Evolutionary conservation across 2,329 filamentous ascomycete genomes (phyloP).

Genomic region (Leptographium flavum): DNA sequence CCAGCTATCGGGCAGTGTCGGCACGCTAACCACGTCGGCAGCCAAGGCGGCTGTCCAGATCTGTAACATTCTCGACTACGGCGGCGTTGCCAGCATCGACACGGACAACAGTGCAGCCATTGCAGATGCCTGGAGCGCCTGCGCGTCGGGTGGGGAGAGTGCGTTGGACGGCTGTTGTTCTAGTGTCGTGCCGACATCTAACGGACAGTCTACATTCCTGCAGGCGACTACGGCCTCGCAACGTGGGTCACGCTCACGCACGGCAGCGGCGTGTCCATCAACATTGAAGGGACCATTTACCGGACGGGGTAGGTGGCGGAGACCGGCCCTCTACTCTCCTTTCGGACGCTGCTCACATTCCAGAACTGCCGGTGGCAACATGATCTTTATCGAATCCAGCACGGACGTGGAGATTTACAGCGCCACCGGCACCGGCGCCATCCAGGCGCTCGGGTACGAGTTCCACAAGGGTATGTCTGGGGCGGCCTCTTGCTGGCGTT

Average conservation of each 20-base stretch:
- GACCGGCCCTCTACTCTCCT: too few species aligned
- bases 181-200: neutral
- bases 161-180: neutral
- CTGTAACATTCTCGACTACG: conserved; percentile 38
- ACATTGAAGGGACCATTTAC: conserved; percentile 12
- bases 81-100: conserved; percentile 33
- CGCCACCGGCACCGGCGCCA: conserved; percentile 25
- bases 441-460: conserved; percentile 34
- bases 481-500: too few species aligned
- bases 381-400: conserved; percentile 13
- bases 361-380: conserved; percentile 11
- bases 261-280: conserved; percentile 9
- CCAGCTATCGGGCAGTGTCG: conserved; percentile 26
- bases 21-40: conserved; percentile 25
- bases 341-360: neutral
- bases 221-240: conserved; percentile 12
- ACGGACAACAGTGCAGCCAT: conserved; percentile 36
- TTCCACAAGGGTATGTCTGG: conserved; percentile 22
- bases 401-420: conserved; percentile 34
- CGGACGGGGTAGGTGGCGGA: conserved; percentile 9
- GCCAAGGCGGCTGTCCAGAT: conserved; percentile 27
- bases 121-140: conserved; percentile 31
- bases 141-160: conserved; percentile 28
- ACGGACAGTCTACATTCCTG: conserved; percentile 9
- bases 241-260: conserved; percentile 11